These are phyloP conservation scores for Heterobasidion irregulare DNA, from an alignment of 1,284 basidiomycete species.

Conservation along the genomic window DNA sequence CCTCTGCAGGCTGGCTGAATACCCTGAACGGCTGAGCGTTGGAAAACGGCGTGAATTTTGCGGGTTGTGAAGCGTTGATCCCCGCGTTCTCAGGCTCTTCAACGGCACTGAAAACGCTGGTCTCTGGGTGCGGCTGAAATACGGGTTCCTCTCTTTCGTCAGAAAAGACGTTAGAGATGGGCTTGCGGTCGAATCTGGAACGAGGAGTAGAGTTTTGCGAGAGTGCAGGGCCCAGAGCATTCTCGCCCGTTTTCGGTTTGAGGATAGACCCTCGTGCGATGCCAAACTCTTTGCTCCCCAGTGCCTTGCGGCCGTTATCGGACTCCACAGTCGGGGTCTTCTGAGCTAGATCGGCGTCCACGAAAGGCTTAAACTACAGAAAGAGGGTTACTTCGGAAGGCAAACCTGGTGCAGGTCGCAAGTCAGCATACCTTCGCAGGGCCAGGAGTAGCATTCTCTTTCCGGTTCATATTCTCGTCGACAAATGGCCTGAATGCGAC, in stretches of 20 bases:
- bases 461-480: constrained; percentile 46
- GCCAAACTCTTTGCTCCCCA: constrained; percentile 27
- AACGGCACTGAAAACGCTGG: constrained; percentile 16
- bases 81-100: neutral
- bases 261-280: constrained; percentile 12
- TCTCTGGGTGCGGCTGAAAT: neutral
- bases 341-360: constrained; percentile 16
- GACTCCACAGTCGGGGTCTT: constrained; percentile 19
- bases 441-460: constrained; percentile 30
- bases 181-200: constrained; percentile 18
- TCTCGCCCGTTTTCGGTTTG: constrained; percentile 15
- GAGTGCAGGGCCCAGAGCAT: constrained; percentile 34
- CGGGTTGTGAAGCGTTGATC: neutral
- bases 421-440: constrained; percentile 35
- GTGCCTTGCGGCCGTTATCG: constrained; percentile 24
- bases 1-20: constrained; percentile 43
- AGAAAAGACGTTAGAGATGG: constrained; percentile 31
- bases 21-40: constrained; percentile 60
- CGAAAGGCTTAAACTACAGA: constrained; percentile 21
- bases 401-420: neutral
- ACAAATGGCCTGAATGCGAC: constrained; percentile 33
- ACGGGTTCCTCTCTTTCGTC: constrained; percentile 28
- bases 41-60: constrained; percentile 37
- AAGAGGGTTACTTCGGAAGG: constrained; percentile 4
- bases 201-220: constrained; percentile 57